Evolutionary conservation across 352 stramenopile species (phyloP).

Genomic region (Globisporangium heterothallicum): DNA sequence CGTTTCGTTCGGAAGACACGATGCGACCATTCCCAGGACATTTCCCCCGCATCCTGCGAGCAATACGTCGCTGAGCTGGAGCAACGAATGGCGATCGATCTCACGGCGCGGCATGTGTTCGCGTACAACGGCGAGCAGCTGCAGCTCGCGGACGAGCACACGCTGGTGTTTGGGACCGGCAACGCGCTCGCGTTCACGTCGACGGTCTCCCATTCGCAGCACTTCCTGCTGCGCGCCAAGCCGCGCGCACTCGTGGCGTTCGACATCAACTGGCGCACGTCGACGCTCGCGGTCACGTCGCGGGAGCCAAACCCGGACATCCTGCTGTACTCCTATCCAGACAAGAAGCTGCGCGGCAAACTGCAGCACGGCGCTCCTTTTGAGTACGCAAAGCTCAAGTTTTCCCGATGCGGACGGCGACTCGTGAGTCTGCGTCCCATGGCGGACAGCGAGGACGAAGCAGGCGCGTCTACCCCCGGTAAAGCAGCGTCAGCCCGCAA

Average conservation of each 20-base stretch:
- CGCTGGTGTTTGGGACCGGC: conserved; percentile 48
- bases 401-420: conserved; percentile 58
- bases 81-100: conserved; percentile 44
- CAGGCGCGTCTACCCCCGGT: conserved; percentile 1
- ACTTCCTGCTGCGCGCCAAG: conserved; percentile 52
- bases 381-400: conserved; percentile 64
- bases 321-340: conserved; percentile 61
- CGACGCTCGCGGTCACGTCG: conserved; percentile 47
- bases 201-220: conserved; percentile 47
- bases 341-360: conserved; percentile 68
- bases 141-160: conserved; percentile 68
- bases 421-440: conserved; percentile 43
- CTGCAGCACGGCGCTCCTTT: conserved; percentile 31
- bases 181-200: conserved; percentile 72
- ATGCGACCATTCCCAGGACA: not conserved
- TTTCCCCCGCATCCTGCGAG: not conserved
- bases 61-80: not conserved
- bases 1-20: no score
- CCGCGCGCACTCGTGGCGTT: conserved; percentile 56
- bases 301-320: conserved; percentile 54
- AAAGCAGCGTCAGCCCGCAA: not conserved
- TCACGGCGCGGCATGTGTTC: conserved; percentile 57
- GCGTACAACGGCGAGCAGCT: conserved; percentile 47
- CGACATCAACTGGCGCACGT: conserved; percentile 53
- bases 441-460: conserved; percentile 13